Evolutionary conservation across 805 yeast genomes (phyloP), one percentile per base, ranked within the genome.

Genomic region (Wickerhamomyces hampshirensis): DNA sequence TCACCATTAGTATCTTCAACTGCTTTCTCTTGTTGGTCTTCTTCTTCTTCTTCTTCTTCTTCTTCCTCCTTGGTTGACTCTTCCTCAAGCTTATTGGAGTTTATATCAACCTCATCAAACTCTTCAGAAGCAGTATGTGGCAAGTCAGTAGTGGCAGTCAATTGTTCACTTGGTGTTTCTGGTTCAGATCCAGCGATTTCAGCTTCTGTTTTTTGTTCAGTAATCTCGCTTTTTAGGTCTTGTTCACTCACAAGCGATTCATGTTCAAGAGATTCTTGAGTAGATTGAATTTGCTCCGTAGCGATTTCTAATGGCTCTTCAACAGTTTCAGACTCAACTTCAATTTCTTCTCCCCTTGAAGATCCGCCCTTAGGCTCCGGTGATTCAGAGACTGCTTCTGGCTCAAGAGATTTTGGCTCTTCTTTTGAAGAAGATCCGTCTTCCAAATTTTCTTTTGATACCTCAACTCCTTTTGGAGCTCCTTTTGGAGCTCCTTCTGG

Each of bases 391-490:
- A 24, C 35, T 17, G 27, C 29, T 27, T 21, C 38, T 23, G 19
- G 14, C 26, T 41, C 46, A 11, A 38, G 47, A 11, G 31, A 44
- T 7, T 12, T 18, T 33, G 5, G 28, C 46, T 31, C 32, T 42
- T 40, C 33, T 23, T 26, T 34, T 31, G 46, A 13, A 26, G 34
- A 13, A 43, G 34, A 17, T 35, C 41, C 11, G 23, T 38, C 50
- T 38, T 44, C 43, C 26, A 28, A 36, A 17, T 46, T 41, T 23
- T 34, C 53, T 30, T 38, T 43, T 18, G 35, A 39, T 15, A 36
- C 44, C 23, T 46, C 43, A 19, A 19, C 31, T 26, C 17, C 32
- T 30, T 23, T 27, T 28, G 28, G 37, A 16, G 30, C 44, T 26
- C 38, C 51, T 17, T 32, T 51, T 14, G 29, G 31, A 14, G 40